Evolutionary conservation across 345 rosid species (phyloP).

Genomic region (Acer negundo): DNA sequence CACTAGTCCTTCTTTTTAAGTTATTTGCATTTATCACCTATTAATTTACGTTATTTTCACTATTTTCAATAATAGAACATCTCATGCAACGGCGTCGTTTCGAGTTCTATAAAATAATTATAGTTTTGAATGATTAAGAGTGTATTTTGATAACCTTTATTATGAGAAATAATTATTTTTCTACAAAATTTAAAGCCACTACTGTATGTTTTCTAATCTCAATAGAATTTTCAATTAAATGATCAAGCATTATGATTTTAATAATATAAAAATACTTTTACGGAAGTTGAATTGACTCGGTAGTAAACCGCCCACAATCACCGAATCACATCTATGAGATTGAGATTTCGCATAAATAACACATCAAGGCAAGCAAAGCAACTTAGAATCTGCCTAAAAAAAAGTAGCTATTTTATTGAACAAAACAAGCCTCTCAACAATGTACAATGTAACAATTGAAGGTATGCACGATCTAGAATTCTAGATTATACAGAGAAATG

Average conservation of each 20-base stretch:
- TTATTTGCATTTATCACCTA: background rate
- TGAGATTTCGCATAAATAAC: too few species aligned
- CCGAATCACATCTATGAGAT: background rate
- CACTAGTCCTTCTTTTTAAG: background rate
- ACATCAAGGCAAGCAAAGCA: too few species aligned
- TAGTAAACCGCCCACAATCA: background rate
- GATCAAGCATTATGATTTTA: too few species aligned
- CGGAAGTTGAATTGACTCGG: too few species aligned
- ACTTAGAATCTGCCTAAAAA: background rate
- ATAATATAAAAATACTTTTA: too few species aligned
- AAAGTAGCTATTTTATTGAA: conserved; percentile 31
- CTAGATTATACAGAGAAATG: conserved; percentile 23
- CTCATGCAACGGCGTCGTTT: background rate
- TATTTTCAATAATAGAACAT: background rate
- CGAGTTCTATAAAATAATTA: background rate
- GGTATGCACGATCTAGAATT: conserved; percentile 32
- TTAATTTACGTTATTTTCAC: background rate
- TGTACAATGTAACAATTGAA: conserved; percentile 26
- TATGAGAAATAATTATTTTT: background rate
- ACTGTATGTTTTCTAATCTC: background rate
- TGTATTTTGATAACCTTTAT: too few species aligned
- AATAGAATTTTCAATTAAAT: background rate
- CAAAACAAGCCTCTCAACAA: conserved; percentile 28
- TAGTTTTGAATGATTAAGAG: too few species aligned
- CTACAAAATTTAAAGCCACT: too few species aligned